phyloP scores from a whole-genome alignment of 306 rosid species.

The Arachis hypogaea region DNA sequence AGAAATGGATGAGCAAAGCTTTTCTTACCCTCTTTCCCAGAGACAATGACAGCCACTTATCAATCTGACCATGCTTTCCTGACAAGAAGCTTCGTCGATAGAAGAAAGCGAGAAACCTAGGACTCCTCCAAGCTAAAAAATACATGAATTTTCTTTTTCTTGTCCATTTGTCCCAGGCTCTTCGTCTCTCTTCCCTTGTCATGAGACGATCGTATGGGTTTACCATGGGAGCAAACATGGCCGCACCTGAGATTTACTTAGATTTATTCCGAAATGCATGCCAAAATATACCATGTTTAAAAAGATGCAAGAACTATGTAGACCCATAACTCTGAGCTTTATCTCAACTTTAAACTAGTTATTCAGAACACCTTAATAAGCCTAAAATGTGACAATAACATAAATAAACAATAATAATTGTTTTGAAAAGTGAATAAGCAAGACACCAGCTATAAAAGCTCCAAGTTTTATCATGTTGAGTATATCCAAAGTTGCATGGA shows the following conservation, averaged over 20 bases:
- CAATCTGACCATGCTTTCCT: constrained; percentile 88
- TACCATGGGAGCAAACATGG: constrained; percentile 95
- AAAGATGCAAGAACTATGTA: constrained; percentile 3
- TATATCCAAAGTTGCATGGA: constrained; percentile 19
- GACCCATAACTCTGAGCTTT: not conserved
- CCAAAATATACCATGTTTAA: not conserved
- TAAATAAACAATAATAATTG: constrained; percentile 4
- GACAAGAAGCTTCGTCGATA: constrained; percentile 82
- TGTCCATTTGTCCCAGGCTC: constrained; percentile 85
- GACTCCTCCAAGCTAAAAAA: constrained; percentile 73
- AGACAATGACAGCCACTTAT: constrained; percentile 87
- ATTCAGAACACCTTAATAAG: constrained; percentile 29
- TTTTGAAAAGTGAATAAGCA: constrained; percentile 12
- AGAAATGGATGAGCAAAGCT: constrained; percentile 10
- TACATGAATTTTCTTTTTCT: constrained; percentile 65
- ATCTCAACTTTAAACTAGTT: constrained; percentile 6
- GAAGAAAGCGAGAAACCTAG: constrained; percentile 66
- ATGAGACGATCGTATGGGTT: constrained; percentile 88
- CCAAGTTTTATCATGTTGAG: constrained; percentile 28
- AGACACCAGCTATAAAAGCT: constrained; percentile 22
- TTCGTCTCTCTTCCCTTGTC: constrained; percentile 74
- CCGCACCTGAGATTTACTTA: constrained; percentile 72
- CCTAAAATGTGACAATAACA: constrained; percentile 1
- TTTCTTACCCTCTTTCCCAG: constrained; percentile 82
- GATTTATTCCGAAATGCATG: constrained; percentile 34